phyloP scores from a whole-genome alignment of 2,329 filamentous ascomycete species.

The Daldinia sp. region DNA sequence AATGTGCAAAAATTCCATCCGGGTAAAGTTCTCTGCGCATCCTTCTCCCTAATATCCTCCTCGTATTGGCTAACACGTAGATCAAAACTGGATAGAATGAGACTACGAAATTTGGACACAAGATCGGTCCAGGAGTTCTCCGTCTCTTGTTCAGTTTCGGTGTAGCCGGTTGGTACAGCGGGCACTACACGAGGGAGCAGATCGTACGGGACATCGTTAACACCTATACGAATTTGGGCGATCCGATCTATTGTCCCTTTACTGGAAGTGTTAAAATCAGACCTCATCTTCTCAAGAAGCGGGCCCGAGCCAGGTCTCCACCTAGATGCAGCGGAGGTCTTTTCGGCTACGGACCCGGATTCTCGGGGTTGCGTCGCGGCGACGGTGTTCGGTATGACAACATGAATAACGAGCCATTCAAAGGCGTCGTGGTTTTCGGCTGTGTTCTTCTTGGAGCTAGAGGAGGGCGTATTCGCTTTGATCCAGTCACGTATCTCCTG shows the following conservation, averaged over 20 bases:
- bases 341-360: slow-evolving; percentile 67
- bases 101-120: slow-evolving; percentile 82
- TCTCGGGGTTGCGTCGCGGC: slow-evolving; percentile 79
- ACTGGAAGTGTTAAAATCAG: slow-evolving; percentile 81
- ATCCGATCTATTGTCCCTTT: slow-evolving; percentile 81
- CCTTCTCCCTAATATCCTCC: slow-evolving; percentile 94
- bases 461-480: slow-evolving; percentile 73
- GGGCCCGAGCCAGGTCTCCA: slow-evolving; percentile 84
- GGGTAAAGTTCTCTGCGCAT: slow-evolving; percentile 83
- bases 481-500: slow-evolving; percentile 91
- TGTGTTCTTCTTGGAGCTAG: slow-evolving; percentile 68
- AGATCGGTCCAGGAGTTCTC: slow-evolving; percentile 86
- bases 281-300: slow-evolving; percentile 85
- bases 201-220: slow-evolving; percentile 73
- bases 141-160: slow-evolving; percentile 78
- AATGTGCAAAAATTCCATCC: slow-evolving; percentile 99
- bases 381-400: slow-evolving; percentile 85
- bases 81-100: slow-evolving; percentile 91
- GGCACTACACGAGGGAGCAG: slow-evolving; percentile 69
- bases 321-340: slow-evolving; percentile 66
- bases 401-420: slow-evolving; percentile 94
- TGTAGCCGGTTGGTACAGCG: slow-evolving; percentile 69
- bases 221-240: slow-evolving; percentile 82
- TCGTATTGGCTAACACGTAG: slow-evolving; percentile 92
- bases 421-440: slow-evolving; percentile 96